These are phyloP conservation scores for Fraxinus americana DNA, from an alignment of 257 asterid genomes.

Conservation along the genomic window DNA sequence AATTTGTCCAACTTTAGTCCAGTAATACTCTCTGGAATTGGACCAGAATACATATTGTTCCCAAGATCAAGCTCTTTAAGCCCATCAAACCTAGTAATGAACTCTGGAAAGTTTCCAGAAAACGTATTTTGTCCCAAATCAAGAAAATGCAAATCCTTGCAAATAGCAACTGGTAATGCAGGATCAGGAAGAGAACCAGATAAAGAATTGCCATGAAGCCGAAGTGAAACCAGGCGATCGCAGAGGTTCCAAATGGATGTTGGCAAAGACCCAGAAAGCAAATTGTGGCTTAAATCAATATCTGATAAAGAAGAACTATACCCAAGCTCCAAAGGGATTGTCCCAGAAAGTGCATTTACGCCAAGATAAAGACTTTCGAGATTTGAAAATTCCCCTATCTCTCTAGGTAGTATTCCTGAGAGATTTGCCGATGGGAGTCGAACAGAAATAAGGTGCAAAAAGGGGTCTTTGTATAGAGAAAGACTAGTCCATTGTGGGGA, in stretches of 20 bases:
- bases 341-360: slow-evolving; percentile 69
- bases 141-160: slow-evolving; percentile 66
- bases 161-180: slow-evolving; percentile 71
- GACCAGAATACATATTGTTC: slow-evolving; percentile 62
- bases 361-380: slow-evolving; percentile 73
- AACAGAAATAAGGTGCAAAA: slow-evolving; percentile 67
- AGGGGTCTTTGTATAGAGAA: slow-evolving; percentile 49
- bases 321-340: slow-evolving; percentile 88
- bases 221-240: slow-evolving; percentile 65
- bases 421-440: slow-evolving; percentile 93
- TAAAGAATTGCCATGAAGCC: slow-evolving; percentile 72
- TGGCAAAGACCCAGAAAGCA: slow-evolving; percentile 70
- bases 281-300: slow-evolving; percentile 77
- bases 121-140: slow-evolving; percentile 80
- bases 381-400: slow-evolving; percentile 70
- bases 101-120: slow-evolving; percentile 75
- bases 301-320: slow-evolving; percentile 74
- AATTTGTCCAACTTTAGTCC: slow-evolving; percentile 62
- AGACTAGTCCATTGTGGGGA: slow-evolving; percentile 75
- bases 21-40: slow-evolving; percentile 53
- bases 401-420: slow-evolving; percentile 81
- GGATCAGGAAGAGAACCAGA: slow-evolving; percentile 82
- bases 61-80: slow-evolving; percentile 82
- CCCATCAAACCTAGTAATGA: slow-evolving; percentile 50
- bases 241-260: slow-evolving; percentile 94